These are phyloP conservation scores for Lactarius indigo DNA, from an alignment of 768 basidiomycete genomes.

Conservation along the genomic window DNA sequence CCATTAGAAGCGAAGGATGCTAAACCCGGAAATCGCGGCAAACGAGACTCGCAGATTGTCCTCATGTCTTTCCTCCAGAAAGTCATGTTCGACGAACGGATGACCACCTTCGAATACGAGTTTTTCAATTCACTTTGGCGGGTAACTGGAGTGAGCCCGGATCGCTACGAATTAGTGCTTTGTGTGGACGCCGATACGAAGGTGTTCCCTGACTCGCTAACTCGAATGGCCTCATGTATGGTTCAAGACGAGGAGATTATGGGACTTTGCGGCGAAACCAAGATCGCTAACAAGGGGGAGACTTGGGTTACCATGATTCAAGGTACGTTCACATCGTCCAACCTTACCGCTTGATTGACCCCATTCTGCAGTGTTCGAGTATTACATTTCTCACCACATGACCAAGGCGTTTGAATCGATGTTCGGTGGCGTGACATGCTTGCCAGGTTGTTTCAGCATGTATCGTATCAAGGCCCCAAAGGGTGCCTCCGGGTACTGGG, in stretches of 20 bases:
- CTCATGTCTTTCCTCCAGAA: constrained; percentile 98
- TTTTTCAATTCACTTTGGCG: constrained; percentile 99
- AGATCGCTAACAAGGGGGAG: constrained; percentile 98
- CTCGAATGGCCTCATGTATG: constrained; percentile 95
- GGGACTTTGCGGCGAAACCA: constrained; percentile 99
- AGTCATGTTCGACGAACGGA: constrained; percentile 99
- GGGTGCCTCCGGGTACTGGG: constrained; percentile 94
- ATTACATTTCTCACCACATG: constrained; percentile 99
- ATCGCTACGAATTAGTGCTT: constrained; percentile 91
- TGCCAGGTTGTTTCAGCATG: constrained; percentile 99
- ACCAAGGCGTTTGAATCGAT: constrained; percentile 99
- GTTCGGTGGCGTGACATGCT: constrained; percentile 99
- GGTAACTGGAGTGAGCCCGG: constrained; percentile 91
- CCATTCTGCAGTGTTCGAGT: constrained; percentile 80
- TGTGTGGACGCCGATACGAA: constrained; percentile 99
- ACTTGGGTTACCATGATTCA: constrained; percentile 99
- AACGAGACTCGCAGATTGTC: constrained; percentile 97
- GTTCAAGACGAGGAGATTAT: constrained; percentile 96
- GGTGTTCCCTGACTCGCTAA: constrained; percentile 97
- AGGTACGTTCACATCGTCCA: constrained; percentile 45
- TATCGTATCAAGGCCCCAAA: constrained; percentile 99
- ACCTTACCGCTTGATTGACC: not conserved
- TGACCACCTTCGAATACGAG: constrained; percentile 99
- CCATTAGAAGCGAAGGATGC: constrained; percentile 81
- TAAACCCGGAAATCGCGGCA: constrained; percentile 98